Conservation (phyloP, 192 early-diverging fungal species). For the Jimgerdemannia lactiflua region DNA sequence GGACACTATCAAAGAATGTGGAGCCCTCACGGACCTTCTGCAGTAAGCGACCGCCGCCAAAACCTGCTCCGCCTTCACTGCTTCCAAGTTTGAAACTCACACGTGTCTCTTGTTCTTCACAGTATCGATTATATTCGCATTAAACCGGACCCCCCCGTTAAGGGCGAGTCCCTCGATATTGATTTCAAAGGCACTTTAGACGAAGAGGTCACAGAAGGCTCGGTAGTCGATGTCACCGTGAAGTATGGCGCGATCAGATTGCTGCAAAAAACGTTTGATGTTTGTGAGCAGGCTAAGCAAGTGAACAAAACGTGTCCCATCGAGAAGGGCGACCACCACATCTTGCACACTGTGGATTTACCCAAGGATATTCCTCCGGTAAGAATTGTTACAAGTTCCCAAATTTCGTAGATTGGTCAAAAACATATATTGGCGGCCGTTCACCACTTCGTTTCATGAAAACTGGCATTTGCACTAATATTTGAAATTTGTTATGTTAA, state of each 20-base stretch:
- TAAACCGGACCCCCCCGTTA: slow-evolving; percentile 47
- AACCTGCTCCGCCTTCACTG: no score
- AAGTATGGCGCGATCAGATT: slow-evolving; percentile 47
- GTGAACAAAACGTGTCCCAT: slow-evolving; percentile 50
- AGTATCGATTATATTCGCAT: slow-evolving; percentile 42
- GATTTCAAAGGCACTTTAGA: slow-evolving; percentile 40
- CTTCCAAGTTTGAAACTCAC: no score
- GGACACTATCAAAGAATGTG: no score
- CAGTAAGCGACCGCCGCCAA: no score
- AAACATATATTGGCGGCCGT: no score
- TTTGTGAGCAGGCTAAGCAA: slow-evolving; percentile 41
- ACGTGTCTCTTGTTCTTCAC: background rate
- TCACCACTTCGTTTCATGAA: slow-evolving; percentile 11
- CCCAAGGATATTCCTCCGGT: slow-evolving; percentile 57
- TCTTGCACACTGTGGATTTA: slow-evolving; percentile 40
- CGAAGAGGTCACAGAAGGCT: slow-evolving; percentile 37
- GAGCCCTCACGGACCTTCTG: no score
- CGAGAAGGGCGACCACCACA: slow-evolving; percentile 29
- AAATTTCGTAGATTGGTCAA: no score
- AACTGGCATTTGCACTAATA: no score
- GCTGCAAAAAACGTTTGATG: slow-evolving; percentile 41
- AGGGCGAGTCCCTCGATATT: slow-evolving; percentile 39
- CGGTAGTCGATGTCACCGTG: slow-evolving; percentile 36
- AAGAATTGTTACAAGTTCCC: slow-evolving; percentile 11
- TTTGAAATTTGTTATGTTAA: slow-evolving; percentile 7